Evolutionary conservation across 2,329 filamentous ascomycete genomes (phyloP).

Genomic region (Pseudogymnoascus sp.): DNA sequence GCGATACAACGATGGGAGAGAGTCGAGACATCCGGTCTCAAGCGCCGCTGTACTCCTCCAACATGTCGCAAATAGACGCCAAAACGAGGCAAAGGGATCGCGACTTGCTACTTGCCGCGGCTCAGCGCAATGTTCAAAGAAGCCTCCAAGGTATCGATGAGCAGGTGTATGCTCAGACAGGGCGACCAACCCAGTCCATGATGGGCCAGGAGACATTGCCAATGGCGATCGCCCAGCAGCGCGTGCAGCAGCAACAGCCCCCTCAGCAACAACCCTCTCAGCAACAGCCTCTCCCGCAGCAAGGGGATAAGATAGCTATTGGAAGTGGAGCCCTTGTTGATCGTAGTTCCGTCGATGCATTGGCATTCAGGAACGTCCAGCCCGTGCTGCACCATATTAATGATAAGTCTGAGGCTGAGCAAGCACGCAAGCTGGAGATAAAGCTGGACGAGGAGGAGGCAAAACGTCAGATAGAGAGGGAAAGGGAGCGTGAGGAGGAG

Average conservation of each 20-base stretch:
- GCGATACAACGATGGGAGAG: conserved; percentile 49
- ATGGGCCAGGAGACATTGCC: conserved; percentile 73
- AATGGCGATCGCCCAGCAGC: conserved; percentile 45
- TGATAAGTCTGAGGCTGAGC: conserved; percentile 66
- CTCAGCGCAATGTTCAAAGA: conserved; percentile 78
- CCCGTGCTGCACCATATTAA: conserved; percentile 81
- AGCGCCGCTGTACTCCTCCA: conserved; percentile 70
- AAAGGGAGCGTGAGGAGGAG: conserved; percentile 50
- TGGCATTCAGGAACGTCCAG: conserved; percentile 70
- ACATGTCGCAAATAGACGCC: conserved; percentile 60
- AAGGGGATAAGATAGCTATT: conserved; percentile 51
- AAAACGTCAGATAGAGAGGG: conserved; percentile 50
- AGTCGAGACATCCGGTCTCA: conserved; percentile 64
- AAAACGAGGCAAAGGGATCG: conserved; percentile 71
- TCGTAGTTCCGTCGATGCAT: conserved; percentile 67
- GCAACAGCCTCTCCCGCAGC: not conserved
- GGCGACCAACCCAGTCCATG: conserved; percentile 61
- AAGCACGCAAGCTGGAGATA: conserved; percentile 57
- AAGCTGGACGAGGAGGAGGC: conserved; percentile 58
- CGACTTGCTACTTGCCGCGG: conserved; percentile 66
- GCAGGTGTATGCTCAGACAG: conserved; percentile 68
- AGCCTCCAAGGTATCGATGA: conserved; percentile 76
- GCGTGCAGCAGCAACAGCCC: conserved; percentile 36
- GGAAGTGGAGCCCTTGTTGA: conserved; percentile 78
- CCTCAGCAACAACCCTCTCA: conserved; percentile 12